Evolutionary conservation across 805 yeast genomes (phyloP).

Genomic region (Kluyveromyces starmeri): DNA sequence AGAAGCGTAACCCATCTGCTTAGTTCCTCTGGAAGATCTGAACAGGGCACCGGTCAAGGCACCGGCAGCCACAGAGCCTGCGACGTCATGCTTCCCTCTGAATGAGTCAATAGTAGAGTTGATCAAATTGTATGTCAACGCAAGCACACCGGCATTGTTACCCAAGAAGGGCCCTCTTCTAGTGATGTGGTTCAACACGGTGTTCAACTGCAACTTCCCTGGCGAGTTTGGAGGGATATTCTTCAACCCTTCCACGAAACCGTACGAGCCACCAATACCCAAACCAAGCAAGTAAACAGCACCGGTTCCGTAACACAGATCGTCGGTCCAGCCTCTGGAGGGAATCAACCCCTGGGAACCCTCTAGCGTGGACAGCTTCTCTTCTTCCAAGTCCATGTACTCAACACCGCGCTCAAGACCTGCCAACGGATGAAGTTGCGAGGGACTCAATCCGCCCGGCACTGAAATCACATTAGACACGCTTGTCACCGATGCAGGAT

Average conservation of each 20-base stretch:
- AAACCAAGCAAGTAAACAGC: slow-evolving; percentile 81
- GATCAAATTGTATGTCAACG: slow-evolving; percentile 76
- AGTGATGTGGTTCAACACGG: slow-evolving; percentile 84
- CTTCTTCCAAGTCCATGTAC: slow-evolving; percentile 83
- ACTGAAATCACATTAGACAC: slow-evolving; percentile 53
- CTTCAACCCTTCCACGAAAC: slow-evolving; percentile 77
- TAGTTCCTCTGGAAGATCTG: slow-evolving; percentile 74
- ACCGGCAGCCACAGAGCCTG: slow-evolving; percentile 81
- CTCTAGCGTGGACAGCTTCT: slow-evolving; percentile 62
- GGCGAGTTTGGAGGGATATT: slow-evolving; percentile 70
- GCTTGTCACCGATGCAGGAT: slow-evolving; percentile 54
- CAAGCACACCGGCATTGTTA: slow-evolving; percentile 90
- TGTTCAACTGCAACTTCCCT: slow-evolving; percentile 76
- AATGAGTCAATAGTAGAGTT: slow-evolving; percentile 70
- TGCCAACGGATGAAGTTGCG: slow-evolving; percentile 82
- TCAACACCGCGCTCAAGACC: slow-evolving; percentile 86
- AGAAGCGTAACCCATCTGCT: slow-evolving; percentile 82
- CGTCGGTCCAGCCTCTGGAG: slow-evolving; percentile 97
- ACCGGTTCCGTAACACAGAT: slow-evolving; percentile 96
- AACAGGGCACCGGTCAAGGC: slow-evolving; percentile 87
- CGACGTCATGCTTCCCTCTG: slow-evolving; percentile 84
- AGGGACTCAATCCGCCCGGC: slow-evolving; percentile 57
- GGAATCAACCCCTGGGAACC: slow-evolving; percentile 89
- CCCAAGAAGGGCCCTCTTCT: slow-evolving; percentile 95
- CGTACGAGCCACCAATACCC: slow-evolving; percentile 84